Base-by-base conservation (phyloP, 257 asterid genomes). In the Solanum ossicruentum region DNA sequence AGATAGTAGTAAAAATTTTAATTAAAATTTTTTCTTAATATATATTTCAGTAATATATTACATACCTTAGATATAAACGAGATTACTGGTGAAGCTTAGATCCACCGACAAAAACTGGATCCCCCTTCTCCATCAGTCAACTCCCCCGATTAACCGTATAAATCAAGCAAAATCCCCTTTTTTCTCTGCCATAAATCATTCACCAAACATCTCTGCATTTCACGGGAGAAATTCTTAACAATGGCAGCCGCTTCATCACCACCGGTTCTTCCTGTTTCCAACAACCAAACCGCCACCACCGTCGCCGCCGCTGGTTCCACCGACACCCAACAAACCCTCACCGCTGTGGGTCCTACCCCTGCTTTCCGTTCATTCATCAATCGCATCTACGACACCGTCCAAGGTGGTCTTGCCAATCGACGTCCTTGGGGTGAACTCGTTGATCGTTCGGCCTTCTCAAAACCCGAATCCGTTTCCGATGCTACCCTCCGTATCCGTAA, bases 361-460 rank as follows among this genome's bases (percentile, higher is more conserved):
- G 90, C 95, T 85, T 84, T 89, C 86, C 95, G 95, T 47, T 69
- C 89, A 0, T 88, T 91, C 88, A 54, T 93, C 82, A 81, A 90
- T 87, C 81, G 91, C 85, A 67, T 93, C 67, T 81, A 91, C 84
- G 88, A 87, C 5, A 91, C 93, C 56, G 88, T 93, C 79, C 93
- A 91, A 28, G 77, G 85, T 87, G 93, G 95, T 83, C 89, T 95
- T 67, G 80, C 96, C 61, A 89, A 87, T 87, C 94, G 96, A 56
- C 98, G 98, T 52, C 97, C 98, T 39, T 95, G 98, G 98, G 47
- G 91, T 5, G 98, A 95, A 86, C 93, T 95, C 69, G 83, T 89
- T 67, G 95, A 92, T 66, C 96, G 95, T 28, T 88, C 95, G 84
- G 94, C 94, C 82, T 91, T 95, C 88, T 87, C 97, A 82, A 93